Evolutionary conservation across 1,139 yeast genomes (phyloP).

Genomic region (Taiozyma onychis): DNA sequence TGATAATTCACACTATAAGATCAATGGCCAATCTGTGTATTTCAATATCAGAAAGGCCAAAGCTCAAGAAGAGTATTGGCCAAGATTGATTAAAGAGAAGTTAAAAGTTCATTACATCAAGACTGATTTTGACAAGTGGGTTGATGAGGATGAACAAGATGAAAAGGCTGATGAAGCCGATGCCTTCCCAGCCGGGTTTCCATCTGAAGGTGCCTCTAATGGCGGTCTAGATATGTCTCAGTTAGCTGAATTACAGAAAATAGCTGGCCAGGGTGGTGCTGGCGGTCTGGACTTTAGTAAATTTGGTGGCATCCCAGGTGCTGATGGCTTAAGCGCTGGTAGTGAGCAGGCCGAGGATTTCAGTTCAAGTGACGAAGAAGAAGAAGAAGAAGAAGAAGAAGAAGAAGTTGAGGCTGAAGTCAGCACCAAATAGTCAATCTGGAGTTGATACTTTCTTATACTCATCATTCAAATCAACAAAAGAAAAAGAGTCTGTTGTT

Average conservation of each 20-base stretch:
- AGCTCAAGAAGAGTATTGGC: conserved; percentile 79
- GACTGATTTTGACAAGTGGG: conserved; percentile 98
- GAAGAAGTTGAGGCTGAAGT: conserved; percentile 11
- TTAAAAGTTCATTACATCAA: conserved; percentile 67
- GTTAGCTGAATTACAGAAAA: conserved; percentile 15
- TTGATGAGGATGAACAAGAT: conserved; percentile 90
- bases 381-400: conserved; percentile 21
- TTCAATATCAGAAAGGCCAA: conserved; percentile 69
- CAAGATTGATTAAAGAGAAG: conserved; percentile 76
- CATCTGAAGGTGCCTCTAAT: conserved; percentile 32
- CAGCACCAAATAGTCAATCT: background rate
- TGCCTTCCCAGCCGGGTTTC: conserved; percentile 30
- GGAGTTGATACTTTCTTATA: background rate
- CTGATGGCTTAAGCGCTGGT: conserved; percentile 33
- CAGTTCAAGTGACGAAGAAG: conserved; percentile 26
- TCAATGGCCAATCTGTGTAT: conserved; percentile 69
- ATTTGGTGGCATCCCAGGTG: conserved; percentile 11
- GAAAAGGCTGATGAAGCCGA: conserved; percentile 44
- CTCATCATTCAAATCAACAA: no score
- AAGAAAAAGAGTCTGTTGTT: background rate
- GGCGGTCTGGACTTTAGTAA: conserved; percentile 12
- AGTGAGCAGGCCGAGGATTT: conserved; percentile 29
- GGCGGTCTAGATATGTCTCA: conserved; percentile 21
- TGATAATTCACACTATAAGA: conserved; percentile 50
- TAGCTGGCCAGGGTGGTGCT: conserved; percentile 12